Conservation (phyloP, 2,329 filamentous ascomycete genomes). For the Aspergillus sp. region DNA sequence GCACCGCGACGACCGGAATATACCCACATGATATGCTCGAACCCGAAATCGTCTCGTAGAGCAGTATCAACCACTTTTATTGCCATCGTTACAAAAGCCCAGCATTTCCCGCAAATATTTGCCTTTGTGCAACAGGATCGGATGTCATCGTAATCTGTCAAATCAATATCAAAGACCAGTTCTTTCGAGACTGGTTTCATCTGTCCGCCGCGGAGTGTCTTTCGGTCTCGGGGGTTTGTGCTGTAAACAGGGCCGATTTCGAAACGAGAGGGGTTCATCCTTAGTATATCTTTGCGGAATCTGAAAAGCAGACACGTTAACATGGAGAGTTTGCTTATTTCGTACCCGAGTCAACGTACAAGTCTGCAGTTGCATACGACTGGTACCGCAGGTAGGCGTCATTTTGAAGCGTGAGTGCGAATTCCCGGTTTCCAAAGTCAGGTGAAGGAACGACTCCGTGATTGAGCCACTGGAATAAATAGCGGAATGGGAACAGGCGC, state of each 20-base stretch:
- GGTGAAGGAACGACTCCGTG: slow-evolving; percentile 78
- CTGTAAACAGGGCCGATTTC: slow-evolving; percentile 98
- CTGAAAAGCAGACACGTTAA: slow-evolving; percentile 37
- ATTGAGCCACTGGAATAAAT: slow-evolving; percentile 96
- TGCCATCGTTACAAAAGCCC: slow-evolving; percentile 96
- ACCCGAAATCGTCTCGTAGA: slow-evolving; percentile 89
- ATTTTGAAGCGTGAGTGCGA: slow-evolving; percentile 89
- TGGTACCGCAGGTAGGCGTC: slow-evolving; percentile 92
- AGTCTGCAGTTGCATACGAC: slow-evolving; percentile 62
- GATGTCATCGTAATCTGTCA: slow-evolving; percentile 97
- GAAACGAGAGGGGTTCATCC: slow-evolving; percentile 84
- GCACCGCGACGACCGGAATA: slow-evolving; percentile 95
- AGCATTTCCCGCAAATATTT: slow-evolving; percentile 90
- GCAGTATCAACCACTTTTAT: slow-evolving; percentile 88
- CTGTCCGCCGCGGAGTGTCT: slow-evolving; percentile 67
- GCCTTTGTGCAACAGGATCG: slow-evolving; percentile 91
- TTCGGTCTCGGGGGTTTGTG: slow-evolving; percentile 88
- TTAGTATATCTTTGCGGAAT: slow-evolving; percentile 84
- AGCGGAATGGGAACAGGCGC: slow-evolving; percentile 87
- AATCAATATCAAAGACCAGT: slow-evolving; percentile 97
- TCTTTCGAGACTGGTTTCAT: slow-evolving; percentile 90
- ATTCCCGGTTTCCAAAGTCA: slow-evolving; percentile 90
- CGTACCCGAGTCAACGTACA: slow-evolving; percentile 35
- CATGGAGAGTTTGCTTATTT: background rate
- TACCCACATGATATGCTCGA: slow-evolving; percentile 95